Evolutionary conservation across 192 early-diverging fungal species (phyloP).

Genomic region (Gigaspora rosea): DNA sequence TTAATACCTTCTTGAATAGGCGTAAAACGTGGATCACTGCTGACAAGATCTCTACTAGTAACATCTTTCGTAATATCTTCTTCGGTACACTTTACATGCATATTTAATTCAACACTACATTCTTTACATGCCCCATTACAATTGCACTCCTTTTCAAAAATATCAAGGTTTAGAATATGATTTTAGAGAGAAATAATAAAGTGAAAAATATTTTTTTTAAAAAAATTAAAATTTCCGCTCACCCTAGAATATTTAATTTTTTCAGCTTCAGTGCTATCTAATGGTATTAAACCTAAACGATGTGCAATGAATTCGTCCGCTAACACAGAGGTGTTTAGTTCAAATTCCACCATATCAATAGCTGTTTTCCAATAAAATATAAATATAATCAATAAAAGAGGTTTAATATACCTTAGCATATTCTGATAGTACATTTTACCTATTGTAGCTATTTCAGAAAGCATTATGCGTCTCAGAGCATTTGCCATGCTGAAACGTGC

Average conservation of each 20-base stretch:
- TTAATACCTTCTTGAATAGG: slow-evolving; percentile 59
- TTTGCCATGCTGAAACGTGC: slow-evolving; percentile 74
- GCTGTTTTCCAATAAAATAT: slow-evolving; percentile 48
- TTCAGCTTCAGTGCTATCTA: slow-evolving; percentile 77
- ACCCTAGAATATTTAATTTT: slow-evolving; percentile 80
- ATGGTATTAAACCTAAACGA: slow-evolving; percentile 90
- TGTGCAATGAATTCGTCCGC: slow-evolving; percentile 97
- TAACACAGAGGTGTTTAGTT: slow-evolving; percentile 88
- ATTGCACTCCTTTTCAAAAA: slow-evolving; percentile 59
- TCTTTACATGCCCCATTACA: slow-evolving; percentile 81
- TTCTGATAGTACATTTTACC: slow-evolving; percentile 36
- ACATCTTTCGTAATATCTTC: slow-evolving; percentile 78
- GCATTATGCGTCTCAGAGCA: slow-evolving; percentile 91
- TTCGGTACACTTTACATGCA: slow-evolving; percentile 82
- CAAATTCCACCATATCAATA: slow-evolving; percentile 96
- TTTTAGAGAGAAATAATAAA: not conserved
- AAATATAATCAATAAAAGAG: not conserved
- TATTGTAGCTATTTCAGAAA: slow-evolving; percentile 96
- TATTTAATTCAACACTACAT: slow-evolving; percentile 87
- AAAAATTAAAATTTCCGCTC: slow-evolving; percentile 21
- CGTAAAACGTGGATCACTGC: slow-evolving; percentile 67
- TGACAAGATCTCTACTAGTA: slow-evolving; percentile 79
- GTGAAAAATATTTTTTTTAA: slow-evolving; percentile 5
- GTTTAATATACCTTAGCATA: not conserved
- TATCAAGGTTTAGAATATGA: no score